Conservation (phyloP, 23 red algal species). For the Gracilaria caudata region DNA sequence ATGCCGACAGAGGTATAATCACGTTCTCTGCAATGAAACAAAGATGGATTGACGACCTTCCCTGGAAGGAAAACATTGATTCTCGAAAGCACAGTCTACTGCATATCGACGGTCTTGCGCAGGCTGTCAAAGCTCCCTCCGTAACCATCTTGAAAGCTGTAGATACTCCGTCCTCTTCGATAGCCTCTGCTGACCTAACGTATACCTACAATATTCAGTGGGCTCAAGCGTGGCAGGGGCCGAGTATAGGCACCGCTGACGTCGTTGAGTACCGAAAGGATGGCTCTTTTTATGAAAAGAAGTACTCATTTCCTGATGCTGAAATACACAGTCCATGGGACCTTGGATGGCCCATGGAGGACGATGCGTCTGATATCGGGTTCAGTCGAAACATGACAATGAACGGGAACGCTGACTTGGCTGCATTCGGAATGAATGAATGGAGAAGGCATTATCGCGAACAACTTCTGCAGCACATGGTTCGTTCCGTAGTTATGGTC, state of each 20-base stretch:
- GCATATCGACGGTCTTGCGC: conserved; percentile 53
- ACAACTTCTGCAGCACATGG: conserved; percentile 23
- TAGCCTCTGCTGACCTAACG: conserved; percentile 41
- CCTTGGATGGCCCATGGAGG: conserved; percentile 67
- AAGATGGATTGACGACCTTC: conserved; percentile 55
- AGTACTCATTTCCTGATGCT: conserved; percentile 36
- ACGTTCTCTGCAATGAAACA: conserved; percentile 47
- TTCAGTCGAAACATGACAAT: conserved; percentile 50
- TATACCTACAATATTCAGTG: conserved; percentile 65
- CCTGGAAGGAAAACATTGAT: conserved; percentile 47
- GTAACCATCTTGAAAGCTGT: conserved; percentile 42
- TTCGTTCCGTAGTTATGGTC: conserved; percentile 44
- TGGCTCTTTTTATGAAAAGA: not conserved
- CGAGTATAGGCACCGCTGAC: not conserved
- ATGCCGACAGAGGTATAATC: conserved; percentile 55
- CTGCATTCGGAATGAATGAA: conserved; percentile 40
- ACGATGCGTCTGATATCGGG: conserved; percentile 56
- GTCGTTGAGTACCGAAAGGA: conserved; percentile 26
- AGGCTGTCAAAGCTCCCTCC: conserved; percentile 53
- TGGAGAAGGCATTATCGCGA: conserved; percentile 53
- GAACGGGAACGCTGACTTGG: conserved; percentile 32
- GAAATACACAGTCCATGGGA: conserved; percentile 42
- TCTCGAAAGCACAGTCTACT: conserved; percentile 51
- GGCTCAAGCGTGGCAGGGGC: conserved; percentile 45
- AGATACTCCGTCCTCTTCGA: not conserved